These are phyloP conservation scores for Podaxis sp. DNA, from an alignment of 768 basidiomycete species.

Conservation along the genomic window DNA sequence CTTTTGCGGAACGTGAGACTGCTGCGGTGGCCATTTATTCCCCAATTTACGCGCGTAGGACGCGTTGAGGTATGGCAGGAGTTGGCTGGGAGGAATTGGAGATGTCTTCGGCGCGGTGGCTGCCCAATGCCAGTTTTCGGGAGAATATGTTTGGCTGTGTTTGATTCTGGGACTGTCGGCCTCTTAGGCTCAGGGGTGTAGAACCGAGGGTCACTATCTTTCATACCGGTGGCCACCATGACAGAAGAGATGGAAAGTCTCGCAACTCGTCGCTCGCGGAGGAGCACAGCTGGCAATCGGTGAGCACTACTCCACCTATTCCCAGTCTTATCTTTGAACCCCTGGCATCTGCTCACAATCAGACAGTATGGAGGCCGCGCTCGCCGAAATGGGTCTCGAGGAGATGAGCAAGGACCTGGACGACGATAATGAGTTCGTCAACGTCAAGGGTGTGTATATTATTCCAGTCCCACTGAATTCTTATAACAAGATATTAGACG, in stretches of 20 bases:
- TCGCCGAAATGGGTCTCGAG: slow-evolving; percentile 68
- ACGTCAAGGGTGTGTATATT: slow-evolving; percentile 53
- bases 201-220: background rate
- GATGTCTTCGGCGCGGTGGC: background rate
- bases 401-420: slow-evolving; percentile 58
- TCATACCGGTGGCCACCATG: background rate
- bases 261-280: slow-evolving; percentile 56
- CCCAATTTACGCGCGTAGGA: background rate
- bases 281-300: slow-evolving; percentile 82
- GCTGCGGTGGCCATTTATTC: slow-evolving; percentile 11
- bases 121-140: background rate
- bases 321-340: background rate
- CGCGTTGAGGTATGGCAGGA: background rate
- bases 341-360: slow-evolving; percentile 12
- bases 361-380: slow-evolving; percentile 70
- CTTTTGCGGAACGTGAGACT: slow-evolving; percentile 3
- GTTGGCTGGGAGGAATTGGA: background rate
- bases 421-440: slow-evolving; percentile 71
- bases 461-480: slow-evolving; percentile 12
- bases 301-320: slow-evolving; percentile 25
- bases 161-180: slow-evolving; percentile 2
- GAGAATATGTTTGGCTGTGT: slow-evolving; percentile 12
- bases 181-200: background rate
- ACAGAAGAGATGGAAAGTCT: slow-evolving; percentile 33
- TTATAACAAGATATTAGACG: slow-evolving; percentile 44